phyloP scores from a whole-genome alignment of 177 flowering plant genomes.

The Vitis hybrid region DNA sequence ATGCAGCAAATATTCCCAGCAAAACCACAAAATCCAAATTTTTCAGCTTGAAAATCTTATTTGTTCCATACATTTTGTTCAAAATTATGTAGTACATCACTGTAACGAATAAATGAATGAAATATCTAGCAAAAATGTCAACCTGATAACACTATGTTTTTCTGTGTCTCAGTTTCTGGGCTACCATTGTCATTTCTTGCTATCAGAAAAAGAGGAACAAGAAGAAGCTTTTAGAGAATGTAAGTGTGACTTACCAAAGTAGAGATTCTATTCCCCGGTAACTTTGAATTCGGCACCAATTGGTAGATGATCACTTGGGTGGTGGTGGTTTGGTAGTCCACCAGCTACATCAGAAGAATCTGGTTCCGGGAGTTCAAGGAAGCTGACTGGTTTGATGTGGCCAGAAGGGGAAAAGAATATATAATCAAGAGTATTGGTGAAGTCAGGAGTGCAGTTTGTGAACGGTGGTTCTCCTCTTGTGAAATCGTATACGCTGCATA shows the following conservation, averaged over 20 bases:
- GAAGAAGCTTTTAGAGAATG: no score
- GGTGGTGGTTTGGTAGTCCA: slow-evolving; percentile 78
- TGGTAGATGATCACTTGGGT: slow-evolving; percentile 97
- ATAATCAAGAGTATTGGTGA: slow-evolving; percentile 87
- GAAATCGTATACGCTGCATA: slow-evolving; percentile 64
- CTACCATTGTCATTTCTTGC: no score
- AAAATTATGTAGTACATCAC: no score
- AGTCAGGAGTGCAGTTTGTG: slow-evolving; percentile 90
- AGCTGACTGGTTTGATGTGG: slow-evolving; percentile 58
- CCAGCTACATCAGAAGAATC: slow-evolving; percentile 68
- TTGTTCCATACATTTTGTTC: no score
- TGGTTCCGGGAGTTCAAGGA: slow-evolving; percentile 72
- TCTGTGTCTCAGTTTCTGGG: no score
- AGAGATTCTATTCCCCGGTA: slow-evolving; percentile 2
- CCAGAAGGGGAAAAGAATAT: slow-evolving; percentile 69
- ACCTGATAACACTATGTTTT: no score
- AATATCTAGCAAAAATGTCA: no score
- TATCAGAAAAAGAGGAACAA: no score
- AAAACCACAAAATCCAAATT: no score
- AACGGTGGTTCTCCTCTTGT: slow-evolving; percentile 82
- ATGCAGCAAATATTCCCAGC: no score
- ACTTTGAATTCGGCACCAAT: slow-evolving; percentile 85
- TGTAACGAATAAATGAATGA: no score
- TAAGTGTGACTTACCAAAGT: neutral
- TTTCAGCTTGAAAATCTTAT: no score